Evolutionary conservation across 768 basidiomycete species (phyloP).

Genomic region (Glaciozyma martinii): DNA sequence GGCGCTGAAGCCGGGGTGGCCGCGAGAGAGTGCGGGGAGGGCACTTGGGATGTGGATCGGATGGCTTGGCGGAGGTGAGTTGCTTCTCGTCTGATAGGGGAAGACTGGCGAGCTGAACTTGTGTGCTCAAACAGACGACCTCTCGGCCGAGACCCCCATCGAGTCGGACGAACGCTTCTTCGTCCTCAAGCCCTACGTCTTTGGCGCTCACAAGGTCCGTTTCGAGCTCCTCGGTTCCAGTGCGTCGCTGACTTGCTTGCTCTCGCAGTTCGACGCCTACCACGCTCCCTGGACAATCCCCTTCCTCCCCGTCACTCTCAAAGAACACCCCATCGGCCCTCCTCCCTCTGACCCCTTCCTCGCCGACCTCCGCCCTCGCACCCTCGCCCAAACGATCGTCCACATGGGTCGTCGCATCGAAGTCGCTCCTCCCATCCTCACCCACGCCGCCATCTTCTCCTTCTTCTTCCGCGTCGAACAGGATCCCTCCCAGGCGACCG

Average conservation of each 20-base stretch:
- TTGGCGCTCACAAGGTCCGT: slow-evolving; percentile 42
- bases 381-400: slow-evolving; percentile 33
- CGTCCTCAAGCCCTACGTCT: slow-evolving; percentile 43
- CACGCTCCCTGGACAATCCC: slow-evolving; percentile 41
- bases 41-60: slow-evolving; percentile 40
- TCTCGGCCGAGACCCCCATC: slow-evolving; percentile 32
- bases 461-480: slow-evolving; percentile 38
- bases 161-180: slow-evolving; percentile 41
- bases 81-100: neutral
- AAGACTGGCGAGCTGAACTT: neutral
- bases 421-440: slow-evolving; percentile 39
- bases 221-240: neutral
- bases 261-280: slow-evolving; percentile 38
- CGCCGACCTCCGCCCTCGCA: slow-evolving; percentile 38
- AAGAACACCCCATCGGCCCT: slow-evolving; percentile 15
- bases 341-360: slow-evolving; percentile 36
- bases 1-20: slow-evolving; percentile 40
- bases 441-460: slow-evolving; percentile 41
- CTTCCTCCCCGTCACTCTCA: slow-evolving; percentile 36
- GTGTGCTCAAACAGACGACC: slow-evolving; percentile 19
- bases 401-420: slow-evolving; percentile 38
- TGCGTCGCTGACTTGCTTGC: neutral
- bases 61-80: slow-evolving; percentile 34
- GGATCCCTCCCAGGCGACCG: slow-evolving; percentile 17
- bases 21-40: slow-evolving; percentile 36